Conservation (phyloP, 257 asterid species). For the Nicotiana tomentosiformis region DNA sequence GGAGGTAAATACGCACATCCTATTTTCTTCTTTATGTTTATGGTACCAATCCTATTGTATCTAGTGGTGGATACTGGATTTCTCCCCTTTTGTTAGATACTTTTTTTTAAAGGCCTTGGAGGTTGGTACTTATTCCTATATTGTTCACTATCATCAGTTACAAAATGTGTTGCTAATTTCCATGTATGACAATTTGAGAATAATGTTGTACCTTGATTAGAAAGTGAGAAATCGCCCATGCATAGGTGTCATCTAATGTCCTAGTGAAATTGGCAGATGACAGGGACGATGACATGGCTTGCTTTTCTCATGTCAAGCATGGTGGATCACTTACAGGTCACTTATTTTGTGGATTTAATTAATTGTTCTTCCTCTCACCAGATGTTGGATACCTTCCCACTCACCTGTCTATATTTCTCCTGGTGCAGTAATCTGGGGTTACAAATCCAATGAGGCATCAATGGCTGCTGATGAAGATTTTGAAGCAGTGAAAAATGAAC, state of each 20-base stretch:
- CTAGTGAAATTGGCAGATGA: slow-evolving; percentile 36
- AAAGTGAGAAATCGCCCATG: not conserved
- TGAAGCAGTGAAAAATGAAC: slow-evolving; percentile 43
- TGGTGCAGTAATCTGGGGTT: slow-evolving; percentile 79
- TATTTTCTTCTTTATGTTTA: slow-evolving; percentile 1
- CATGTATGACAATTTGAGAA: not conserved
- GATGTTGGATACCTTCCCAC: slow-evolving; percentile 15
- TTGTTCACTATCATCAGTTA: not conserved
- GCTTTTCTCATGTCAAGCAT: slow-evolving; percentile 71
- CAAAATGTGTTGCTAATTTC: slow-evolving; percentile 3
- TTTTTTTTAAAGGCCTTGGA: not conserved
- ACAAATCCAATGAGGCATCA: slow-evolving; percentile 55
- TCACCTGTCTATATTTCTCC: slow-evolving; percentile 7
- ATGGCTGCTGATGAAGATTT: slow-evolving; percentile 58
- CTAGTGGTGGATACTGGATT: not conserved
- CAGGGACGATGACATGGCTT: slow-evolving; percentile 38
- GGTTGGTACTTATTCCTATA: not conserved
- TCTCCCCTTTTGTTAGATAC: not conserved
- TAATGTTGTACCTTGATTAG: slow-evolving; percentile 7
- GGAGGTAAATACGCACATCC: slow-evolving; percentile 35
- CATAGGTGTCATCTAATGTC: slow-evolving; percentile 6
- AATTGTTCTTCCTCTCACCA: slow-evolving; percentile 4
- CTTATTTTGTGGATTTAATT: slow-evolving; percentile 10
- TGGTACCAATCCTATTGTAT: not conserved
- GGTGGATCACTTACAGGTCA: slow-evolving; percentile 84